Percentiles rank a stretch among this genome's conserved stretches.
Conservation (phyloP, 2,329 filamentous ascomycete species). For the Rutstroemia sp. region DNA sequence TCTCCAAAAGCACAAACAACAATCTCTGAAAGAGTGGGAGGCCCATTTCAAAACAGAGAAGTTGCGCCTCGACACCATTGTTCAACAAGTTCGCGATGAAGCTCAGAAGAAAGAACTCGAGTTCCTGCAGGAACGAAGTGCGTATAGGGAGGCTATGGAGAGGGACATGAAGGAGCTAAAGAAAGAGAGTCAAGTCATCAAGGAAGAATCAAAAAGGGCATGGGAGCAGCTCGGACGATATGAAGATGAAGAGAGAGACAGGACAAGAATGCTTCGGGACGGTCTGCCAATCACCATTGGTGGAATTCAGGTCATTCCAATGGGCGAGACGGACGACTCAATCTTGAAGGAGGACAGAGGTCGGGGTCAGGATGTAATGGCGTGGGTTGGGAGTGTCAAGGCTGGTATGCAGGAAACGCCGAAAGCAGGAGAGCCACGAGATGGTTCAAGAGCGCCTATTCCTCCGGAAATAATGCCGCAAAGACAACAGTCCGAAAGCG, state of each 20-base stretch:
- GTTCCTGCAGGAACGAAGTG: neutral
- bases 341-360: neutral
- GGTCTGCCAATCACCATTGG: conserved; percentile 85
- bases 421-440: neutral
- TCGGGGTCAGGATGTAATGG: neutral
- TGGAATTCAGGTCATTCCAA: conserved; percentile 91
- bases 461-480: neutral
- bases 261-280: conserved; percentile 72
- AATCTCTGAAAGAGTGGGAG: conserved; percentile 7
- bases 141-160: neutral
- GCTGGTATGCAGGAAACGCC: neutral
- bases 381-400: conserved; percentile 6
- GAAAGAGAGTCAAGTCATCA: conserved; percentile 8
- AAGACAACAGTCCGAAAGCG: neutral
- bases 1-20: conserved; percentile 8
- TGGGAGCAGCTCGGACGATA: conserved; percentile 95
- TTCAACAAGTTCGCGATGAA: conserved; percentile 6
- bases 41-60: conserved; percentile 5
- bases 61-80: conserved; percentile 4
- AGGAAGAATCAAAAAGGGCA: conserved; percentile 77
- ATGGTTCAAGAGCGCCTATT: neutral
- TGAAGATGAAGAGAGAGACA: conserved; percentile 87
- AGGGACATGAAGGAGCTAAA: conserved; percentile 6
- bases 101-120: conserved; percentile 8
- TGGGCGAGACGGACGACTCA: conserved; percentile 36